A percentile compares a stretch with the other conserved stretches of the same genome.
phyloP scores from a whole-genome alignment of 495 filamentous ascomycete species.

The Corynascus novoguineensis region DNA sequence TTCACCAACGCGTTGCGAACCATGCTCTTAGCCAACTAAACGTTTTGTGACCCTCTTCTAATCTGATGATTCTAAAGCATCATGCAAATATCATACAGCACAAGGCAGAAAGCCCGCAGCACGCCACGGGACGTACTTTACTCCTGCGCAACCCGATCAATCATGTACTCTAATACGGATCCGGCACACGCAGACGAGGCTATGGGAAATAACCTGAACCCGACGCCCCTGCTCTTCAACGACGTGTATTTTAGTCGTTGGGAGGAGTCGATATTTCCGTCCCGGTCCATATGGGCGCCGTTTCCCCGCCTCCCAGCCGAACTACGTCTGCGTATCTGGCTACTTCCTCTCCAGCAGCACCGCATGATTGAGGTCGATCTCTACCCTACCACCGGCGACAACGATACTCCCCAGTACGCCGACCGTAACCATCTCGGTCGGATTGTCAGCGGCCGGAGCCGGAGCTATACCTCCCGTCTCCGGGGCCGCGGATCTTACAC shows the following conservation, averaged over 20 bases:
- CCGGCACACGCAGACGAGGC: neutral
- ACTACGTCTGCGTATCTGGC: neutral
- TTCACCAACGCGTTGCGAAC: too few species aligned
- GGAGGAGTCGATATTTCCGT: neutral
- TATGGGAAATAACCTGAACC: neutral
- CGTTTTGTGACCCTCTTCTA: too few species aligned
- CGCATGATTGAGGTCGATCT: neutral
- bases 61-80: too few species aligned
- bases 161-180: slow-evolving; percentile 1
- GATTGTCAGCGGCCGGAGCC: neutral
- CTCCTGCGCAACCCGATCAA: neutral
- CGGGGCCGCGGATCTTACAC: neutral
- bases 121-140: neutral
- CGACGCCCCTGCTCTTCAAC: slow-evolving; percentile 1
- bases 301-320: neutral
- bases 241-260: neutral
- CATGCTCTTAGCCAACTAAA: too few species aligned
- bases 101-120: neutral
- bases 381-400: neutral
- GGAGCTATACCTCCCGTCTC: neutral
- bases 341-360: neutral
- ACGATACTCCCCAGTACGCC: neutral
- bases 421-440: neutral
- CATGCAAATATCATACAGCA: too few species aligned
- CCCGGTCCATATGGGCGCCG: neutral